These are phyloP conservation scores for Chrysoporthe austroafricana DNA, from an alignment of 2,329 filamentous ascomycete genomes.

Conservation along the genomic window DNA sequence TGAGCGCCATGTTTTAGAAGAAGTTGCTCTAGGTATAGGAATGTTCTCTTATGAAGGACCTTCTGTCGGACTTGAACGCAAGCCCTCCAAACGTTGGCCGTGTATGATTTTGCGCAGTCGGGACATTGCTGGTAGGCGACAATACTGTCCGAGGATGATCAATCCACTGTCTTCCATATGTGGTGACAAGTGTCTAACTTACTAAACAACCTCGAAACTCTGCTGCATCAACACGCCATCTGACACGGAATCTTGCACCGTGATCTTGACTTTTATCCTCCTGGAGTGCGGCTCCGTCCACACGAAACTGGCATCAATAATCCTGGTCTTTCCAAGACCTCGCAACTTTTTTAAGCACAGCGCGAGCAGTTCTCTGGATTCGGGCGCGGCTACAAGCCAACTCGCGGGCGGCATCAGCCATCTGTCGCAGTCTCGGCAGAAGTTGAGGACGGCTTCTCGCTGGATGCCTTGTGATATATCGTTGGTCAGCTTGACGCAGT, in stretches of 20 bases:
- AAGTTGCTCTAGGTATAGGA: conserved; percentile 80
- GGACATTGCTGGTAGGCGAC: conserved; percentile 92
- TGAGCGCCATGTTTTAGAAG: conserved; percentile 94
- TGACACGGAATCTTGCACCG: conserved; percentile 74
- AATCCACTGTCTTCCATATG: not conserved
- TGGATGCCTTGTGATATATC: conserved; percentile 93
- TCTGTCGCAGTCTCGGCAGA: conserved; percentile 91
- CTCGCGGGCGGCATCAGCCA: conserved; percentile 86
- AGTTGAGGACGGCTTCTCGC: conserved; percentile 86
- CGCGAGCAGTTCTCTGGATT: conserved; percentile 90
- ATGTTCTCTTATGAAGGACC: conserved; percentile 87
- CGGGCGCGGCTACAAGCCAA: conserved; percentile 83
- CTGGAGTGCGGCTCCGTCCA: conserved; percentile 98
- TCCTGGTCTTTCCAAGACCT: conserved; percentile 85
- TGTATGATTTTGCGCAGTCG: conserved; percentile 94
- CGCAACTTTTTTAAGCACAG: conserved; percentile 87
- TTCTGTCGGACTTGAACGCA: conserved; percentile 95
- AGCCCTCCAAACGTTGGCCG: conserved; percentile 93
- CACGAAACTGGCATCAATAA: conserved; percentile 94
- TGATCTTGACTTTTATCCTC: conserved; percentile 92
- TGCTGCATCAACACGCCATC: conserved; percentile 79
- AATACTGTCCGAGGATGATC: conserved; percentile 45
- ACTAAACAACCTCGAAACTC: conserved; percentile 89
- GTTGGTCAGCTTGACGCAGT: conserved; percentile 92
- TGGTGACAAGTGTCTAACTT: not conserved